These are phyloP conservation scores for Xylaria flabelliformis DNA, from an alignment of 495 filamentous ascomycete genomes.

Conservation along the genomic window DNA sequence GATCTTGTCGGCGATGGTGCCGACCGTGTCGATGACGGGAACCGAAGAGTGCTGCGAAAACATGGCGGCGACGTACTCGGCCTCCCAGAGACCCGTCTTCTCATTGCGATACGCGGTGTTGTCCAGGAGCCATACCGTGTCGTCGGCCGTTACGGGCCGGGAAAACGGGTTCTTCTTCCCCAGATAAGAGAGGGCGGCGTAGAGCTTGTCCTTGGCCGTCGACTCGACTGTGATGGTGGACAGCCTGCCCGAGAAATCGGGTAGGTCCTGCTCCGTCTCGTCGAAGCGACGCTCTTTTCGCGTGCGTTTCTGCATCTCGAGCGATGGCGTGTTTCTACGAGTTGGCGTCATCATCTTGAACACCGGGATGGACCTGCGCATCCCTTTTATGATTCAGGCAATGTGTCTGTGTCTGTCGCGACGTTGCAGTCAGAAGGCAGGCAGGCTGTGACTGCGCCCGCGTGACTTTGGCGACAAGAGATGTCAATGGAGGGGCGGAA, in stretches of 20 bases:
- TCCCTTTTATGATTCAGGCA: constrained; percentile 8
- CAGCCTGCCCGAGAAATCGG: constrained; percentile 37
- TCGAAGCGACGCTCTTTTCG: constrained; percentile 51
- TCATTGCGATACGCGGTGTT: constrained; percentile 77
- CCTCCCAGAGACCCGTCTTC: constrained; percentile 65
- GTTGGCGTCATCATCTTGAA: constrained; percentile 34
- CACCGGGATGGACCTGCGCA: not conserved
- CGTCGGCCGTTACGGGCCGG: constrained; percentile 46
- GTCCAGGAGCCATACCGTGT: constrained; percentile 88
- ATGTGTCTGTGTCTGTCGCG: not conserved
- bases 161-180: constrained; percentile 53
- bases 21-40: constrained; percentile 69
- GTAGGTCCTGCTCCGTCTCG: constrained; percentile 47
- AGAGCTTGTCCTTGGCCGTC: constrained; percentile 37
- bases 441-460: constrained; percentile 28
- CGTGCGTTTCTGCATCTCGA: constrained; percentile 48
- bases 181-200: constrained; percentile 53
- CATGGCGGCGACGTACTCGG: constrained; percentile 80
- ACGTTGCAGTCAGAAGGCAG: constrained; percentile 14
- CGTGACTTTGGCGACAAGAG: constrained; percentile 29
- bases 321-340: constrained; percentile 30
- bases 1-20: constrained; percentile 71
- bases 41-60: constrained; percentile 74
- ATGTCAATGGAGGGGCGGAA: not conserved
- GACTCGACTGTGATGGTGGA: constrained; percentile 28